A percentile compares a stretch with the other conserved stretches of the same genome.
Evolutionary conservation across 495 filamentous ascomycete species (phyloP).

Genomic region (Lasiosphaeria ovina): DNA sequence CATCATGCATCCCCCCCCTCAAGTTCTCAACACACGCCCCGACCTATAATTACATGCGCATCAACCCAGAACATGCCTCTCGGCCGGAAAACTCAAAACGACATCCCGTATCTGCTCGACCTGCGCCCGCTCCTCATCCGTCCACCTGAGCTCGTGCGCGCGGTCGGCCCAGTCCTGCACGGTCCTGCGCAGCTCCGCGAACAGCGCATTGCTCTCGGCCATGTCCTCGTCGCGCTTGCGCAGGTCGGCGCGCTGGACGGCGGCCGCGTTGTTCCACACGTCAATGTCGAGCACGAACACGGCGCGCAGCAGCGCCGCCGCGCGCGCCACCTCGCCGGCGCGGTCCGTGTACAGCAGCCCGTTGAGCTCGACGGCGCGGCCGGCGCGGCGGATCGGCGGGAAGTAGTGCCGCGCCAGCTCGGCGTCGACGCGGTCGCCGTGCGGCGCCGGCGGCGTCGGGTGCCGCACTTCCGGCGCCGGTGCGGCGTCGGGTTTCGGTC

Average conservation of each 20-base stretch:
- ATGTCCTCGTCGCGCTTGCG: not conserved
- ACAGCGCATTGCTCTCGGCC: not conserved
- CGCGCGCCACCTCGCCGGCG: not conserved
- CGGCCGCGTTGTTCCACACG: not conserved
- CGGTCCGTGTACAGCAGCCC: not conserved
- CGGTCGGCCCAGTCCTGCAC: not conserved
- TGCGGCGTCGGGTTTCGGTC: not conserved
- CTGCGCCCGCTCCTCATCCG: not conserved
- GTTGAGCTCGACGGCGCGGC: not conserved
- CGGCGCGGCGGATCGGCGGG: not conserved
- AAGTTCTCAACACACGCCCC: no score
- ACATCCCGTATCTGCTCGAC: not conserved
- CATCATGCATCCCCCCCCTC: no score
- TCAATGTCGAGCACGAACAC: constrained; percentile 1
- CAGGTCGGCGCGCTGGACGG: not conserved
- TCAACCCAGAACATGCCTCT: not conserved
- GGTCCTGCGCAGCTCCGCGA: not conserved
- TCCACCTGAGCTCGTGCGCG: not conserved
- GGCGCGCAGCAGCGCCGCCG: not conserved
- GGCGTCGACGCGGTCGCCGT: not conserved
- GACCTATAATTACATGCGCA: no score
- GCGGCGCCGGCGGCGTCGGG: not conserved
- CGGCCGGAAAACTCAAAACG: not conserved
- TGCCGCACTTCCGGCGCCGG: not conserved
- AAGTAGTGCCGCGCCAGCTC: not conserved